phyloP scores from a whole-genome alignment of 176 grass and related monocot species.

The Oryza australiensis region DNA sequence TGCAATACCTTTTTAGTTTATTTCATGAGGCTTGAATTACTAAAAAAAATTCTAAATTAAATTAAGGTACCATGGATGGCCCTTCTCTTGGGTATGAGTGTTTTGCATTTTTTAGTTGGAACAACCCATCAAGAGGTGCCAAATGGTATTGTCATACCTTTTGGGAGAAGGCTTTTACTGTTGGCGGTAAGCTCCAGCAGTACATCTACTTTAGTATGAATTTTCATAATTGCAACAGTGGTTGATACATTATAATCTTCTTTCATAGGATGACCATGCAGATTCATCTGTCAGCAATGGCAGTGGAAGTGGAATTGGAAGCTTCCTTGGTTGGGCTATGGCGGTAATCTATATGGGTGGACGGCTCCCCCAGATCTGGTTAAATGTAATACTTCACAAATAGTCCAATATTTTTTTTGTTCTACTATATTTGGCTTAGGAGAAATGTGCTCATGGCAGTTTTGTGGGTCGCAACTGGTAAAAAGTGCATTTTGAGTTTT shows the following conservation, averaged over 20 bases:
- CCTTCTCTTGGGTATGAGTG: slow-evolving; percentile 49
- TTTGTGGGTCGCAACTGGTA: slow-evolving; percentile 3
- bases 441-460: background rate
- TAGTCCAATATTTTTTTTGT: background rate
- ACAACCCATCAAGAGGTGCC: slow-evolving; percentile 36
- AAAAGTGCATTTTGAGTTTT: background rate
- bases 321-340: slow-evolving; percentile 93
- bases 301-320: slow-evolving; percentile 67
- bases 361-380: slow-evolving; percentile 85
- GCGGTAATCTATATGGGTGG: slow-evolving; percentile 91
- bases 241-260: slow-evolving; percentile 28
- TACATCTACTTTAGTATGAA: background rate
- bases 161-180: slow-evolving; percentile 74
- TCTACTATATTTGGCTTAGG: background rate
- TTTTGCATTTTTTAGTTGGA: slow-evolving; percentile 52
- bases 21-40: slow-evolving; percentile 5
- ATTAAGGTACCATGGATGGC: slow-evolving; percentile 75
- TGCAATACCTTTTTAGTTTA: slow-evolving; percentile 18
- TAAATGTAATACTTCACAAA: slow-evolving; percentile 68
- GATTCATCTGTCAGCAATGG: slow-evolving; percentile 36
- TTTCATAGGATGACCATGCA: slow-evolving; percentile 34
- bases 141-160: slow-evolving; percentile 60
- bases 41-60: background rate
- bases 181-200: slow-evolving; percentile 46
- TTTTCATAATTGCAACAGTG: background rate